Base-by-base conservation (phyloP, 1,284 basidiomycete genomes). In the Fomitopsis palustris region DNA sequence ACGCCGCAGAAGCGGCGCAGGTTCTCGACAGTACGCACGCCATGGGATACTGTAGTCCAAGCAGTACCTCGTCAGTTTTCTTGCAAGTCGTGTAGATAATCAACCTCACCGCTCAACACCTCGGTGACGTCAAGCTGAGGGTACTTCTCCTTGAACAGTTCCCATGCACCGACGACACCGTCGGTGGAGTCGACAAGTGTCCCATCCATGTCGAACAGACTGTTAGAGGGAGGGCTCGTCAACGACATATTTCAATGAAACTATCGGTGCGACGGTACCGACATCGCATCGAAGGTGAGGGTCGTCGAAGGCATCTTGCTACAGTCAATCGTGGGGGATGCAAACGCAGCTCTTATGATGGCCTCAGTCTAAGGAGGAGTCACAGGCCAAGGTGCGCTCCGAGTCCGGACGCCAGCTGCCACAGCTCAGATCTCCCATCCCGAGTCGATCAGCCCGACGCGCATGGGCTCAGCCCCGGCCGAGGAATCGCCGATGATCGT, bases 1-100 rank as follows among this genome's bases (percentile, higher is more conserved):
- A 94, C 78, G 1, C 84, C 82, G 67, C 91, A 93, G 74, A 86
- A 83, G 53, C 77, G 84, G 63, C 76, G 80, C 60, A 95, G 79
- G 74, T 91, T 93, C 66, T 95, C 92, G 8, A 85, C 80, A 0
- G 91, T 93, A 55, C 92, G 84, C 39, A 93, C 82, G 43, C 92
- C 92, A 72, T 94, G 92, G 17, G 90, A 80, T 53, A 83, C 92
- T 93, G 55, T 2, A 68, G 25, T 19, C 5, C 9, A 27, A 6
- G 31, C 10, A 21, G 8, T 39, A 19, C 4, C 9, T 9, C 10
- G 9, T 42, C 8, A 4, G n/a, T 9, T 14, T 6, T 29, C 10
- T 12, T 14, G 52, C 17, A 25, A 8, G 23, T 53, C 17, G 31
- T 37, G 25, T 19, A 10, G 21, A 14, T 10, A 14, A n/a, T 54